phyloP scores from a whole-genome alignment of 2,329 filamentous ascomycete species.

The Cordyceps cicadae region DNA sequence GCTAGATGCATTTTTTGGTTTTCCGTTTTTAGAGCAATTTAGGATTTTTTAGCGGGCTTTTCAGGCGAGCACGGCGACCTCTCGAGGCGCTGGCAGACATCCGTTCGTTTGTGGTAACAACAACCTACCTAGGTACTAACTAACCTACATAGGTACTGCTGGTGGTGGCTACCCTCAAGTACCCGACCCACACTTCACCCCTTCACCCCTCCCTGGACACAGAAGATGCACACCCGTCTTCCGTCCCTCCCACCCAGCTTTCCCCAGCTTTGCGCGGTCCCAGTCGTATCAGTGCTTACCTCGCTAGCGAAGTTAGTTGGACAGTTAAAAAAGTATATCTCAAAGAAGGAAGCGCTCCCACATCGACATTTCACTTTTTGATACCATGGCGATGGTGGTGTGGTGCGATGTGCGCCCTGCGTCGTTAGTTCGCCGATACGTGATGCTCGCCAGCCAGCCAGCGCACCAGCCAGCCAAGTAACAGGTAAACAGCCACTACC shows the following conservation, averaged over 20 bases:
- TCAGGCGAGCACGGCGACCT: background rate
- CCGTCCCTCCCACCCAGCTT: background rate
- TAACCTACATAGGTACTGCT: too few relatives aligned
- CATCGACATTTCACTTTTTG: background rate
- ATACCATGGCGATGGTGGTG: background rate
- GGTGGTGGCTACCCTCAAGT: background rate
- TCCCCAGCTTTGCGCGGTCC: slow-evolving; percentile 8
- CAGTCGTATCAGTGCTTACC: background rate
- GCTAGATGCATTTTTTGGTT: background rate
- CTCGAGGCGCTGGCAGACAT: too few relatives aligned
- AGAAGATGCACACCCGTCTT: background rate
- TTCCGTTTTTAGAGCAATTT: background rate
- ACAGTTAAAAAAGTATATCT: background rate
- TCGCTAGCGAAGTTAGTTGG: too few relatives aligned
- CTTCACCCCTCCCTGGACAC: slow-evolving; percentile 1
- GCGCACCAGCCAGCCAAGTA: background rate
- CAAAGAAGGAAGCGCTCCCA: background rate
- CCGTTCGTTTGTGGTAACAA: too few relatives aligned
- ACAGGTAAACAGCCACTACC: too few relatives aligned
- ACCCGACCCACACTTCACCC: background rate
- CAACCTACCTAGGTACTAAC: too few relatives aligned
- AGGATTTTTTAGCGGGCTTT: background rate
- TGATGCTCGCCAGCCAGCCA: background rate
- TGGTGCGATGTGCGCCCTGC: background rate
- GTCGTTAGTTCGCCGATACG: background rate